Evolutionary conservation across 2,329 filamentous ascomycete genomes (phyloP), one percentile per base, ranked within the genome.

Genomic region (Penicillium sp.): DNA sequence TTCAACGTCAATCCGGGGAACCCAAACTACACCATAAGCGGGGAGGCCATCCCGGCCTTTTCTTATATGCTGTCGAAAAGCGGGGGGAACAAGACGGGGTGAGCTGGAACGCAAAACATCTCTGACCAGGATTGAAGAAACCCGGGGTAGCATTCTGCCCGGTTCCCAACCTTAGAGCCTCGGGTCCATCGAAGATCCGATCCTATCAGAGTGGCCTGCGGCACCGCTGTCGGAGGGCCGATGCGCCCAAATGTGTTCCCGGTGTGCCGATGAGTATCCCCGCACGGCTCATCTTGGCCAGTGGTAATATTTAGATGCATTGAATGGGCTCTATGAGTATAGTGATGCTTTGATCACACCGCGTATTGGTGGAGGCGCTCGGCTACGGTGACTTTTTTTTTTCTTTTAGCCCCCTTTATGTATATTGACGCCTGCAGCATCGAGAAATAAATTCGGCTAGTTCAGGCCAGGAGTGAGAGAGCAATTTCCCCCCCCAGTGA

Each of bases 241-340:
- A 42, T 28, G 34, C 6, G 21, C 45, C 34, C 28, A 2, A 47
- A 41, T 13, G 39, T 28, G 50, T 33, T 18, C 29, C 44, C 44
- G 41, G 45, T 48, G 45, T 46, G 44, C 52, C 48, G 52, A 54
- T 44, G 41, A n/a, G 49, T 38, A 38, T 26, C 41, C 42, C 49
- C 48, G 42, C 49, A 43, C 49, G 23, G 24, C 34, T 36, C 31
- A n/a, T 36, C 5, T 8, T 36, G n/a, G 16, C 33, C 16, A 36
- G 34, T 16, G 16, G 10, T 18, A 16, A 38, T 9, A 4, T 5
- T 12, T 10, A n/a, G 15, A 9, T 21, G 34, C 34, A 12, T 38
- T 38, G 8, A 21, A 16, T 9, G 16, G 16, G 34, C 16, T 21
- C 6, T 21, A 38, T 21, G 34, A 21, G 8, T 9, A 38, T 21